phyloP scores from a whole-genome alignment of 139 green algal species.

The Tetratostichococcus sp. region DNA sequence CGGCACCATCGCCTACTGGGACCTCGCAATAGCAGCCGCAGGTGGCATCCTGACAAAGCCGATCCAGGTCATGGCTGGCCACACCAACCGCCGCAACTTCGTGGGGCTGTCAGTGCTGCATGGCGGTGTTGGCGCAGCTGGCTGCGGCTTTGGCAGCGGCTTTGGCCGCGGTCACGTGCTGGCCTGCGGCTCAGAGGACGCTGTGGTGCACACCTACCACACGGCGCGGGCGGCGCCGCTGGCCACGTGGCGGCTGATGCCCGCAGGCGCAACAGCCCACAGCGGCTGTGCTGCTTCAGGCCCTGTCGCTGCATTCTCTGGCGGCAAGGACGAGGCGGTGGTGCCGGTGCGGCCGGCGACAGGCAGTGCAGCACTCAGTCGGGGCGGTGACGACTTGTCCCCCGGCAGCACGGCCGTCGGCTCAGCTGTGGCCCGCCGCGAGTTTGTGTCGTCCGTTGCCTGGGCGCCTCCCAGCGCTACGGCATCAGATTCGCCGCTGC shows the following conservation, averaged over 20 bases:
- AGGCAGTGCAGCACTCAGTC: background rate
- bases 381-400: too few relatives aligned
- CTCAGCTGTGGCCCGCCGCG: background rate
- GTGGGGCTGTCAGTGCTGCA: conserved; percentile 70
- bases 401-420: conserved; percentile 4
- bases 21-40: conserved; percentile 27
- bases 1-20: conserved; percentile 62
- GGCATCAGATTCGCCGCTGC: conserved; percentile 11
- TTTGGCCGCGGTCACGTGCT: conserved; percentile 27
- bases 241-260: conserved; percentile 1
- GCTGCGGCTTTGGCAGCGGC: conserved; percentile 2
- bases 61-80: conserved; percentile 42
- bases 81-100: conserved; percentile 89
- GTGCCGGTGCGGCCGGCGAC: background rate
- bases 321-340: background rate
- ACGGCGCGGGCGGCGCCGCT: conserved; percentile 17
- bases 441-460: conserved; percentile 32
- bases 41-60: background rate
- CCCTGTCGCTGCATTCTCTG: background rate
- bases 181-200: conserved; percentile 71
- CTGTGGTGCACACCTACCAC: conserved; percentile 24
- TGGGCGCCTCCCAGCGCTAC: conserved; percentile 23
- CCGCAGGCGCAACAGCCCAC: too few relatives aligned
- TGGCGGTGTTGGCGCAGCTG: conserved; percentile 20
- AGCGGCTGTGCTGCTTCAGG: background rate